Evolutionary conservation across 176 grass and related monocot genomes (phyloP), one percentile per base, ranked within the genome.

Genomic region (Elaeis guineensis): DNA sequence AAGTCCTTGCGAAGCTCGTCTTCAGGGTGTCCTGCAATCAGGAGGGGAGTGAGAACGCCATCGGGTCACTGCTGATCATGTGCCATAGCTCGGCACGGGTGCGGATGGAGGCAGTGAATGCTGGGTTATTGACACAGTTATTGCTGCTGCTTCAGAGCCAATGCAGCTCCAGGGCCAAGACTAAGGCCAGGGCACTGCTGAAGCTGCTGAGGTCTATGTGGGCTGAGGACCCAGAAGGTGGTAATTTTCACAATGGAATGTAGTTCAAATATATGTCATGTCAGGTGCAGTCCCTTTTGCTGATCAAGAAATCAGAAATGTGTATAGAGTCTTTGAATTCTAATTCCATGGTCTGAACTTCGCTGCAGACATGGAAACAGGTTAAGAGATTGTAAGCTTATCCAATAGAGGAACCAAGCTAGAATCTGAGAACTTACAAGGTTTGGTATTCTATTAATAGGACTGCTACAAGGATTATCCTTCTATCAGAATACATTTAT

Each of bases 141-240:
- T 74, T 91, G 59, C 65, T 88, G 70, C 87, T 97, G 52, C 84
- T 96, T 17, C 92, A 97, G 82, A 97, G 93, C 73, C 92, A 91
- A 69, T 82, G 92, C 73, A 70, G 81, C 54, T 49, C 72, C 70
- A 82, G 59, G 77, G 78, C 75, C 4, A 88, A 85, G 72, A 54
- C 57, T 61, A 91, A 80, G 75, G 83, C 78, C 16, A 85, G 83
- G 48, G 70, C 75, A 24, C 71, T 97, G 26, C 23, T 23, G 23
- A 23, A 23, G 23, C 23, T 23, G 1, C 52, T 97, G 54, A 85
- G 69, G 39, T 75, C 78, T 55, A 73, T 61, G 71, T 96, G 80
- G 57, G 57, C 23, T 19, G 23, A 23, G 23, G 35, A 51, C 11
- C 4, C 20, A 48, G 59, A 51, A 61, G 24, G n/a, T n/a, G 23